phyloP scores from a whole-genome alignment of 306 rosid species.

The Quercus glauca region DNA sequence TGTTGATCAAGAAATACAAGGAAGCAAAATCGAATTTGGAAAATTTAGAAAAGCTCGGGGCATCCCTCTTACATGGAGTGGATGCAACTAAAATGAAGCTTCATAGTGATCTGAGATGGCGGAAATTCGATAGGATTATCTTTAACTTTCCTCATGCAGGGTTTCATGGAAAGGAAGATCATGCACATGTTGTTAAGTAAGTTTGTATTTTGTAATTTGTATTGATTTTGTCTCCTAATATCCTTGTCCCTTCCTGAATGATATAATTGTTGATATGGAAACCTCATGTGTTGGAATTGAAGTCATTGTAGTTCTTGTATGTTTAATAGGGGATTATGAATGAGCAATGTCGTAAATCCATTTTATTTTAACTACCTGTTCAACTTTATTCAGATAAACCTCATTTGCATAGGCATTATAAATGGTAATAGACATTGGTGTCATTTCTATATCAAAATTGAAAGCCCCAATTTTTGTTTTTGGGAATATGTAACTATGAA shows the following conservation, averaged over 20 bases:
- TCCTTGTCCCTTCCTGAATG: background rate
- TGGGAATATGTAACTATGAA: background rate
- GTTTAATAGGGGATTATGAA: no score
- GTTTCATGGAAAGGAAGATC: conserved; percentile 26
- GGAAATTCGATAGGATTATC: conserved; percentile 45
- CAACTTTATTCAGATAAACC: background rate
- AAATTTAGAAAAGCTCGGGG: conserved; percentile 39
- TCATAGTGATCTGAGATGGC: conserved; percentile 28
- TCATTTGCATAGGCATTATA: background rate
- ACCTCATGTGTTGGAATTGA: background rate
- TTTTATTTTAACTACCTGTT: background rate
- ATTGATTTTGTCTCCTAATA: background rate
- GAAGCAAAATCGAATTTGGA: conserved; percentile 42
- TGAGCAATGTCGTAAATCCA: background rate
- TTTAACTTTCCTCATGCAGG: no score
- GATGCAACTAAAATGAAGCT: conserved; percentile 54
- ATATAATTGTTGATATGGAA: background rate
- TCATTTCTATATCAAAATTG: background rate
- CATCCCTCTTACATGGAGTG: conserved; percentile 40
- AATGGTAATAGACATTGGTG: background rate
- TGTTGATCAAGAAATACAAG: conserved; percentile 46
- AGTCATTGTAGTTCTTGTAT: background rate
- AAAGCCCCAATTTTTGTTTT: background rate
- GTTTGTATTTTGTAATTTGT: conserved; percentile 6
- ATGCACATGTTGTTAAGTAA: conserved; percentile 27